These are phyloP conservation scores for Limtongia smithiae DNA, from an alignment of 805 yeast genomes.

Conservation along the genomic window DNA sequence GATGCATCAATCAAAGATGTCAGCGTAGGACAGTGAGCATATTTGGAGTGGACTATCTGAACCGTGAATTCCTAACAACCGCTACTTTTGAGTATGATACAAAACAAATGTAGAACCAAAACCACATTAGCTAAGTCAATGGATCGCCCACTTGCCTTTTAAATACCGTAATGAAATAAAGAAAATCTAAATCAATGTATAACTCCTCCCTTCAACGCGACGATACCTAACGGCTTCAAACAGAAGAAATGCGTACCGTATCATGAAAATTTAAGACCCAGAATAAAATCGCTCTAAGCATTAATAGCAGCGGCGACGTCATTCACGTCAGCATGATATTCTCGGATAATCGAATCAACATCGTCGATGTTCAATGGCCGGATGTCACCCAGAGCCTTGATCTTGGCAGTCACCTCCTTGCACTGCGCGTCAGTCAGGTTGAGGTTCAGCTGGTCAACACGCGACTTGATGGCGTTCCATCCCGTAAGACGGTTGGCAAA, in stretches of 20 bases:
- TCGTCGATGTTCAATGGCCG: conserved; percentile 93
- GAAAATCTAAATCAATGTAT: neutral
- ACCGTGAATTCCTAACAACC: too few relatives aligned
- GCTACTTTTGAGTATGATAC: too few relatives aligned
- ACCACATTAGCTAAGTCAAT: too few relatives aligned
- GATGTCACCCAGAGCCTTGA: conserved; percentile 91
- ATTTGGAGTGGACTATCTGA: too few relatives aligned
- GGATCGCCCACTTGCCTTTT: too few relatives aligned
- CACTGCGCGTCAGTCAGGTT: conserved; percentile 85
- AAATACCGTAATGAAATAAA: neutral
- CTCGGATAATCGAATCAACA: conserved; percentile 94
- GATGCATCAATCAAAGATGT: too few relatives aligned
- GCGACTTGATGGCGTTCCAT: conserved; percentile 97
- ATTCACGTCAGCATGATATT: conserved; percentile 64
- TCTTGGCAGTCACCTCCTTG: conserved; percentile 91
- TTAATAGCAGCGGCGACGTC: conserved; percentile 18
- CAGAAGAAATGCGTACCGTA: neutral
- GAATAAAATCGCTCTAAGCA: conserved; percentile 4
- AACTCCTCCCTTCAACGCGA: neutral
- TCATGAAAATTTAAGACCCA: neutral
- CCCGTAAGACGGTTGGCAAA: conserved; percentile 98
- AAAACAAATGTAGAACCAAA: too few relatives aligned
- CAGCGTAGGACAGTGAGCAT: too few relatives aligned
- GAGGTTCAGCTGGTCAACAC: conserved; percentile 95
- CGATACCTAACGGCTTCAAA: neutral